Evolutionary conservation across 352 stramenopile species (phyloP), one percentile per base, ranked within the genome.

Genomic region (Globisporangium nodosum): DNA sequence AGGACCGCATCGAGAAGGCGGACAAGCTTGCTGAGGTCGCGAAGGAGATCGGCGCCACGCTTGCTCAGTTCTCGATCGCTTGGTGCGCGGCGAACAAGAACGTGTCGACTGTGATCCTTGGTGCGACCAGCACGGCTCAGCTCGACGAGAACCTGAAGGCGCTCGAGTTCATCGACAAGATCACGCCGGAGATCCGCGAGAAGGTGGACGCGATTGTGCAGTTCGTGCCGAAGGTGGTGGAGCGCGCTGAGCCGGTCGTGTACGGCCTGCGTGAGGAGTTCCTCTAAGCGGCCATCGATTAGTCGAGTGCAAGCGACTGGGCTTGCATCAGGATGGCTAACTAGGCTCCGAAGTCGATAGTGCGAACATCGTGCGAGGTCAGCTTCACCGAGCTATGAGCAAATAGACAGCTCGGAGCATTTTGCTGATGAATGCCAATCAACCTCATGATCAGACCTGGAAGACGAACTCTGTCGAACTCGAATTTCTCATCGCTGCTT

Each of bases 71-170:
- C 13, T 59, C 78, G 0, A 69, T 88, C 27, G 78, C 76, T 21
- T 88, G 76, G 76, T 71, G 60, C 52, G 66, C 70, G 5, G 53
- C 73, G 33, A 88, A 88, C 65, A 56, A 63, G 16, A 73, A 90
- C 55, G 79, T 90, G 33, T 81, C 71, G 51, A 86, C 73, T 15
- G 80, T 51, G n/a, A 51, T 51, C 20, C 46, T 51, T 12, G 46
- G 46, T 8, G 46, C 46, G 2, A 51, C 46, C n/a, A 51, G 76
- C 30, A 70, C 83, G 31, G 58, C 74, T 39, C 82, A 92, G 56
- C 66, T 92, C 5, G 76, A 92, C 27, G 81, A 92, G 52, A 92
- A 93, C 63, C 54, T 93, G 37, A 82, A 84, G 63, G 76, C 82
- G 16, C 52, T 88, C 33, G 66, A 71, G 49, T 82, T 88, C 21